Evolutionary conservation across 192 early-diverging fungal species (phyloP), one percentile per base, ranked within the genome.

Genomic region (Mortierella antarctica): DNA sequence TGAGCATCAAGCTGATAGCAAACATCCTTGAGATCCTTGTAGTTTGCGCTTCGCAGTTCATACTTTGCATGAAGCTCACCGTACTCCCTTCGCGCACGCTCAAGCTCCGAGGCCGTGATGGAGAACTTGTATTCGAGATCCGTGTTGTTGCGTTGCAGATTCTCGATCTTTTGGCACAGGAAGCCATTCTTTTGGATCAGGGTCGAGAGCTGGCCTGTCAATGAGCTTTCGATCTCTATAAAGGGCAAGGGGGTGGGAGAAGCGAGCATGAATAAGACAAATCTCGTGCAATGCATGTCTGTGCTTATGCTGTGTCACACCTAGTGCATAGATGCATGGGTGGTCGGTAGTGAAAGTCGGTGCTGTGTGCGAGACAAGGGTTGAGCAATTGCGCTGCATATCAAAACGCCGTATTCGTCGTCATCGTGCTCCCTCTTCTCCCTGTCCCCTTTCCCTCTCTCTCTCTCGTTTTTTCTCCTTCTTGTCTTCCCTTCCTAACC

Each of bases 101-200:
- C 77, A 7, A 80, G 70, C 57, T 80, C 77, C 39, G 77, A 80
- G 40, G 63, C 68, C 3, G 77, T 80, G 55, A 80, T 80, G 15
- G 77, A 80, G 31, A 80, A 80, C 61, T 80, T 80, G 70, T 80
- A 80, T 47, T 80, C 77, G 18, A 80, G 49, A 47, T 80, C 77
- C 2, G 77, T 80, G 57, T 80, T 80, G 42, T 62, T 58, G 46
- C 77, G 69, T 57, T 80, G 77, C 39, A 80, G 70, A 47, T 80
- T 80, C 52, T 80, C 77, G 18, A 80, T 80, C 60, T 80, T 80
- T 80, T 80, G 77, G 65, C 77, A 80, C 20, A 80, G 65, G 52
- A 80, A 80, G 0, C 77, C 77, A 42, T 80, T 80, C 70, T 80
- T 80, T 64, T 71, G 70, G 49, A 80, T 80, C 12, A 80, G 58